These are phyloP conservation scores for Sporisorium iseilematis-ciliati DNA, from an alignment of 1,284 basidiomycete species.

Conservation along the genomic window DNA sequence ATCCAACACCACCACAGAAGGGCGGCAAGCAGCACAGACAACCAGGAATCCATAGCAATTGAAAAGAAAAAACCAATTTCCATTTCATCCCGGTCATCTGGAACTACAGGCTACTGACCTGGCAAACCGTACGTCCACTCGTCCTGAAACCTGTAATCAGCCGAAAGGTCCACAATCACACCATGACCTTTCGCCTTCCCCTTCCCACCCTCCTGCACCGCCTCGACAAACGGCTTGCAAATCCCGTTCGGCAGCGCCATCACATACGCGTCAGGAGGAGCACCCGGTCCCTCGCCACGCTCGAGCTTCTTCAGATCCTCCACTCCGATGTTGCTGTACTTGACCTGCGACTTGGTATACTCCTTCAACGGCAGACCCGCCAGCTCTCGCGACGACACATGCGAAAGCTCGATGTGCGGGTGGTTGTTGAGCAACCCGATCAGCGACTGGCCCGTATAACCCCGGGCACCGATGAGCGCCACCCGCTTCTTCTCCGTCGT, in stretches of 20 bases:
- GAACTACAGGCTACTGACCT: slow-evolving; percentile 78
- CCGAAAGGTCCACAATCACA: slow-evolving; percentile 85
- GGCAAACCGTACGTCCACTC: slow-evolving; percentile 98
- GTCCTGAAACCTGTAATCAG: slow-evolving; percentile 94
- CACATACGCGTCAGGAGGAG: slow-evolving; percentile 72
- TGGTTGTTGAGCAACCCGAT: slow-evolving; percentile 86
- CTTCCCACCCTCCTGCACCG: slow-evolving; percentile 81
- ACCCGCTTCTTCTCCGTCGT: slow-evolving; percentile 83
- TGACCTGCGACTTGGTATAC: slow-evolving; percentile 83
- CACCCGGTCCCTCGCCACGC: slow-evolving; percentile 59
- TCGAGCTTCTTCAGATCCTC: slow-evolving; percentile 68
- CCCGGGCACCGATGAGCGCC: slow-evolving; percentile 94
- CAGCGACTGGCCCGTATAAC: slow-evolving; percentile 93
- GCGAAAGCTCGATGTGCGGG: slow-evolving; percentile 87
- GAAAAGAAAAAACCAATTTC: neutral
- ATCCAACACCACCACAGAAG: neutral
- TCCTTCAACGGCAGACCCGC: slow-evolving; percentile 83
- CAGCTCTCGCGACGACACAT: slow-evolving; percentile 96
- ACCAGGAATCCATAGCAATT: neutral
- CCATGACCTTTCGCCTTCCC: slow-evolving; percentile 76
- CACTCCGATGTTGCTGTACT: slow-evolving; percentile 68
- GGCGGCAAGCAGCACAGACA: slow-evolving; percentile 8
- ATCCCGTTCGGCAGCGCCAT: slow-evolving; percentile 98
- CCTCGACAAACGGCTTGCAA: slow-evolving; percentile 97
- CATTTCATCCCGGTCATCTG: slow-evolving; percentile 5